A percentile compares a stretch with the other conserved stretches of the same genome.
Evolutionary conservation across 768 basidiomycete species (phyloP).

Genomic region (Cubamyces sp.): DNA sequence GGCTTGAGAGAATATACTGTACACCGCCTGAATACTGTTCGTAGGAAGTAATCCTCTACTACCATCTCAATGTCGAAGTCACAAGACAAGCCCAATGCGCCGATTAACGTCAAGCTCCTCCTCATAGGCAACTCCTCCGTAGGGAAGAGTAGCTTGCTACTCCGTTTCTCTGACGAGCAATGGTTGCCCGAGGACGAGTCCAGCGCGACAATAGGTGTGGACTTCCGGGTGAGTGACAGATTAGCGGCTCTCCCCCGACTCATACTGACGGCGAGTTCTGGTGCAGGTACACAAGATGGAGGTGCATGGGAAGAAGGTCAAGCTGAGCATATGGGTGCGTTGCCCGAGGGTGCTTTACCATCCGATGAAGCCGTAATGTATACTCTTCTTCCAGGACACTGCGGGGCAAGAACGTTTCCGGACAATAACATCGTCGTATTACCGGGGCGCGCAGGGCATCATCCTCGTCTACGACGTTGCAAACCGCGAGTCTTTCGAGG

Average conservation of each 20-base stretch:
- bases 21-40: no score
- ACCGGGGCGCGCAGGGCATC: conserved; percentile 85
- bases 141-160: conserved; percentile 87
- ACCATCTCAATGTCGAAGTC: conserved; percentile 22
- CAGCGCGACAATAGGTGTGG: conserved; percentile 83
- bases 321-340: conserved; percentile 95
- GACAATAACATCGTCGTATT: conserved; percentile 94
- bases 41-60: no score
- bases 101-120: conserved; percentile 80
- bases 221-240: conserved; percentile 70
- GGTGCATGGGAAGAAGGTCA: conserved; percentile 80
- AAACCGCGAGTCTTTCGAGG: conserved; percentile 90
- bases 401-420: conserved; percentile 97
- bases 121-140: conserved; percentile 90
- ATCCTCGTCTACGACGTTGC: conserved; percentile 95
- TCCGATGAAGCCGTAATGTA: no score
- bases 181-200: conserved; percentile 93
- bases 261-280: not conserved
- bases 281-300: conserved; percentile 86
- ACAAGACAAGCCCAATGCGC: conserved; percentile 30
- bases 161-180: conserved; percentile 96
- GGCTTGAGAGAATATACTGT: not conserved
- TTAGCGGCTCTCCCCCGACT: not conserved
- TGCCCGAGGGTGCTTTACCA: not conserved
- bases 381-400: conserved; percentile 67